Evolutionary conservation across 2,329 filamentous ascomycete genomes (phyloP), one percentile per base, ranked within the genome.

Genomic region (Juglanconis oblonga): DNA sequence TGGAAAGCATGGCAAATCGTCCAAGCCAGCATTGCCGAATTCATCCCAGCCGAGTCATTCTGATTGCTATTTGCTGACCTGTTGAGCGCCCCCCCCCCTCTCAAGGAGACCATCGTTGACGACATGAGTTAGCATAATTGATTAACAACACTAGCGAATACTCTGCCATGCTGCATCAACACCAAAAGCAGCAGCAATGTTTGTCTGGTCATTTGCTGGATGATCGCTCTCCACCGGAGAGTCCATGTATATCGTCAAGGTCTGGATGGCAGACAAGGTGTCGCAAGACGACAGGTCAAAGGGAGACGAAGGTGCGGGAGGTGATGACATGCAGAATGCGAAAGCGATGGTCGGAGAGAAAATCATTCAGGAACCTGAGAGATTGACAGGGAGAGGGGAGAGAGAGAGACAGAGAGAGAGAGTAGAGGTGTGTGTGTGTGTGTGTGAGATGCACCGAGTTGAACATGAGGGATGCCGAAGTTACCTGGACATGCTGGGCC

Each of bases 381-480:
- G 10, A 42, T 42, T 38, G 7, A 38, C 35, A 38, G 35, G 35
- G 4, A 7, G 38, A 42, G n/a, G 4, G n/a, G 10, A 42, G 11
- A 14, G 10, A 42, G 38, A 10, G n/a, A 13, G 38, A 5, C 3
- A 42, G 38, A 42, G 10, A 14, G 38, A 14, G 51, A 45, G 50
- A 52, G 51, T 55, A 38, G 59, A 33, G 2, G 38, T 10, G 10
- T 42, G 5, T 42, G 10, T 11, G 13, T 17, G 17, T 4, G 13
- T 17, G 44, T 17, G 13, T 5, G 40, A 1, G 7, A 17, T 9
- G 5, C 44, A n/a, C 7, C 5, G 17, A 17, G 54, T 49, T 51
- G 58, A 56, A 29, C n/a, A 51, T 53, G 61, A 57, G 53, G 54
- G 61, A 60, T 62, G 58, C 57, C 61, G 61, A 62, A 61, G 40